A percentile compares a stretch with the other conserved stretches of the same genome.
phyloP scores from a whole-genome alignment of 441 rosid genomes.

The Euphorbia schlechtendalii region DNA sequence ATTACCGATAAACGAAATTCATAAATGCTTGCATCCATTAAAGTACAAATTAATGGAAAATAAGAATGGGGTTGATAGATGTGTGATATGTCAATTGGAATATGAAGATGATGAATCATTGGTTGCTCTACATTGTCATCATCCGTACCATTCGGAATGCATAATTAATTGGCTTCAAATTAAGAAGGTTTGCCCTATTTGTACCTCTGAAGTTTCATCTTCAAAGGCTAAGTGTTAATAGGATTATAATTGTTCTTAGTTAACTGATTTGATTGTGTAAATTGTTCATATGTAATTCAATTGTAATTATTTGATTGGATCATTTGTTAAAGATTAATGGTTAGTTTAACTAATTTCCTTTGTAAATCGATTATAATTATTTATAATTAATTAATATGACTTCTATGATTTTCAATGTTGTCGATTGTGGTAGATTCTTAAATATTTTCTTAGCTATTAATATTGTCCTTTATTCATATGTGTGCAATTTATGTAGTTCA shows the following conservation, averaged over 20 bases:
- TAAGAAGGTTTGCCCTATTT: conserved; percentile 73
- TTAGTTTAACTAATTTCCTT: too few species aligned
- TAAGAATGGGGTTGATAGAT: conserved; percentile 41
- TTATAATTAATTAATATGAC: too few species aligned
- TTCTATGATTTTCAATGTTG: too few species aligned
- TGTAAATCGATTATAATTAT: too few species aligned
- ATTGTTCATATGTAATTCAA: not conserved
- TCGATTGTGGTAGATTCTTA: too few species aligned
- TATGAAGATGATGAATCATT: conserved; percentile 52
- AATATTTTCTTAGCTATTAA: too few species aligned
- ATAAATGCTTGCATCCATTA: conserved; percentile 29
- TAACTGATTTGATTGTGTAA: not conserved
- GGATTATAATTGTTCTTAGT: not conserved
- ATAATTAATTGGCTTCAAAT: conserved; percentile 62
- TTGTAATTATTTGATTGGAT: not conserved
- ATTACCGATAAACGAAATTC: conserved; percentile 33
- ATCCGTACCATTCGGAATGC: conserved; percentile 60
- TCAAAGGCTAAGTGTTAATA: conserved; percentile 1
- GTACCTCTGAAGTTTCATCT: conserved; percentile 45
- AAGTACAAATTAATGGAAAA: conserved; percentile 19
- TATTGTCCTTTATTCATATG: too few species aligned
- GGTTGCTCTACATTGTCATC: conserved; percentile 50
- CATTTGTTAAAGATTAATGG: not conserved
- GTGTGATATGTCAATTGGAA: conserved; percentile 76
- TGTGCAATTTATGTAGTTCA: too few species aligned